Evolutionary conservation across 257 asterid genomes (phyloP).

Genomic region (Przewalskia tangutica): DNA sequence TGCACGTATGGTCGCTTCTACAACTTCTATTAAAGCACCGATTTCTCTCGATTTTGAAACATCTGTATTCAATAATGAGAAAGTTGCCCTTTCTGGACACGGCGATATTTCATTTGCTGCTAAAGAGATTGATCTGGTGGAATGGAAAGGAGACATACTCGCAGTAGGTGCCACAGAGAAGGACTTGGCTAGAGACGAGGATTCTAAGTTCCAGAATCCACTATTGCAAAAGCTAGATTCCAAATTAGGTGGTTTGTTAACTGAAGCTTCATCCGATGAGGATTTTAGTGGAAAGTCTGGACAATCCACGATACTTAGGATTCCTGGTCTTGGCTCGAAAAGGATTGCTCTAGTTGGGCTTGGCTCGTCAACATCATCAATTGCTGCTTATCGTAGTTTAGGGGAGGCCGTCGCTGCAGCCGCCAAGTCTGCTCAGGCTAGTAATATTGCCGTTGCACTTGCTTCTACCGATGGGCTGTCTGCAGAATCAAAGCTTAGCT

Average conservation of each 20-base stretch:
- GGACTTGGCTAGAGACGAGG: constrained; percentile 73
- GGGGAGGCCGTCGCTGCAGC: constrained; percentile 92
- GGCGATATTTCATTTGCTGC: constrained; percentile 78
- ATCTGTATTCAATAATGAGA: constrained; percentile 70
- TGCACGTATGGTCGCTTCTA: constrained; percentile 56
- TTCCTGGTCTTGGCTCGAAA: constrained; percentile 72
- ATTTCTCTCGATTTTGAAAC: constrained; percentile 65
- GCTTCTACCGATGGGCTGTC: constrained; percentile 64
- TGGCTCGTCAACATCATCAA: constrained; percentile 49
- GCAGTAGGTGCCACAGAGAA: constrained; percentile 82
- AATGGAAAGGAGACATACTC: constrained; percentile 97
- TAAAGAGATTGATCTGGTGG: constrained; percentile 70
- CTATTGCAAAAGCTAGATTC: constrained; percentile 67
- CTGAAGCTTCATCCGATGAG: constrained; percentile 77
- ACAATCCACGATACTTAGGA: constrained; percentile 69
- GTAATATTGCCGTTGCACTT: constrained; percentile 65
- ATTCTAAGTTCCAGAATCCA: constrained; percentile 57
- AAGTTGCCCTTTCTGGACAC: constrained; percentile 67
- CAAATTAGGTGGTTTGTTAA: constrained; percentile 59
- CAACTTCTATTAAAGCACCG: constrained; percentile 31
- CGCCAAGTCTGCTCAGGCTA: constrained; percentile 72
- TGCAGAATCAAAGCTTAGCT: constrained; percentile 42
- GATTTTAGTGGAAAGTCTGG: constrained; percentile 88
- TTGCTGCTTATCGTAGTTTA: constrained; percentile 55
- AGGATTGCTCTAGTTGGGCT: constrained; percentile 78